phyloP scores from a whole-genome alignment of 768 basidiomycete genomes.

The Naganishia friedmannii region DNA sequence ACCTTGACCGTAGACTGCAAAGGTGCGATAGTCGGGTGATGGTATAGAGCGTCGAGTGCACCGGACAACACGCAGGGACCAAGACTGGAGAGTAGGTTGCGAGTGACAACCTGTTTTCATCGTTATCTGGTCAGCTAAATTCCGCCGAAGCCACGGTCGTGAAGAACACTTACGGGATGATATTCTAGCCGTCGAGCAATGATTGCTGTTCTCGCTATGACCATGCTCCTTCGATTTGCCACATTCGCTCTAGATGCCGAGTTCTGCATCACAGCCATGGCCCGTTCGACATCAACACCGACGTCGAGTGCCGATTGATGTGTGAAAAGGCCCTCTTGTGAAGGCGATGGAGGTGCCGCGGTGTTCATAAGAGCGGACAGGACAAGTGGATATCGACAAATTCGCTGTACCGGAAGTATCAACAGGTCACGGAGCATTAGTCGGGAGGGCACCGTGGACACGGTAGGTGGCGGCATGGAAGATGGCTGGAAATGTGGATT shows the following conservation, averaged over 20 bases:
- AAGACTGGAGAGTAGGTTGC: slow-evolving; percentile 59
- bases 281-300: slow-evolving; percentile 45
- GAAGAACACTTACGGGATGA: slow-evolving; percentile 39
- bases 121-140: not conserved
- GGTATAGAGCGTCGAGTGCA: slow-evolving; percentile 78
- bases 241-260: slow-evolving; percentile 78
- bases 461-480: slow-evolving; percentile 16
- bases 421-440: slow-evolving; percentile 70
- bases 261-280: slow-evolving; percentile 66
- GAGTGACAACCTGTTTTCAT: slow-evolving; percentile 39
- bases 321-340: slow-evolving; percentile 17
- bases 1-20: slow-evolving; percentile 61
- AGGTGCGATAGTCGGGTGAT: slow-evolving; percentile 60
- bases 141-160: not conserved
- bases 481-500: slow-evolving; percentile 28
- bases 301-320: slow-evolving; percentile 36
- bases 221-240: slow-evolving; percentile 67
- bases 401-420: slow-evolving; percentile 94
- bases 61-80: slow-evolving; percentile 78
- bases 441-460: slow-evolving; percentile 36
- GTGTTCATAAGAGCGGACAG: slow-evolving; percentile 59
- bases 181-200: slow-evolving; percentile 64
- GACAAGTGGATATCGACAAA: slow-evolving; percentile 91
- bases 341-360: slow-evolving; percentile 18
- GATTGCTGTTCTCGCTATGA: slow-evolving; percentile 63